Conservation (phyloP, 805 yeast species). For the Metschnikowia vanudenii region DNA sequence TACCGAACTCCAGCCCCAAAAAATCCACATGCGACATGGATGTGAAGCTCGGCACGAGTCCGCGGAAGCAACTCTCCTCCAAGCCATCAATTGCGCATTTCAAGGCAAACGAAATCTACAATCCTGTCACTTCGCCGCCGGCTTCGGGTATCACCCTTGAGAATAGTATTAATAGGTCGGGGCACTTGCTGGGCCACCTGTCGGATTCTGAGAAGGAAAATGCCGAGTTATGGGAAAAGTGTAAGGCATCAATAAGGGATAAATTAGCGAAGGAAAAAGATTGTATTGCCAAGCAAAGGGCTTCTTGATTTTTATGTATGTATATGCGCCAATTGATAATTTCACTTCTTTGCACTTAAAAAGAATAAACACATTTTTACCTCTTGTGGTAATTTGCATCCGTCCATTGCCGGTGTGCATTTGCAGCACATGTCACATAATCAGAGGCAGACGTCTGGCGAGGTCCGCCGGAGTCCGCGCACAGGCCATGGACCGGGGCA, state of each 20-base stretch:
- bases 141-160: neutral
- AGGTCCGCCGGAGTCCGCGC: neutral
- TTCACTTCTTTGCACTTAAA: neutral
- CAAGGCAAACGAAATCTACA: constrained; percentile 25
- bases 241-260: constrained; percentile 27
- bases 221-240: constrained; percentile 28
- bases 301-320: too few relatives aligned
- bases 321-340: neutral
- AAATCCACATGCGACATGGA: neutral
- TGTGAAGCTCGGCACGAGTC: constrained; percentile 1
- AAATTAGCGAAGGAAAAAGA: constrained; percentile 23
- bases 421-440: too few relatives aligned
- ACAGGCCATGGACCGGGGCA: neutral
- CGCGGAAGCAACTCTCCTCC: constrained; percentile 6
- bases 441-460: neutral
- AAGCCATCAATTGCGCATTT: constrained; percentile 28
- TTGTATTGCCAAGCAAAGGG: constrained; percentile 1
- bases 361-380: neutral
- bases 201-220: constrained; percentile 6
- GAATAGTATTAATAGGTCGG: neutral
- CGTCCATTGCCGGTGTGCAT: too few relatives aligned
- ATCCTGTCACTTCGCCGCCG: constrained; percentile 24
- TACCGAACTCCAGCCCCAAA: neutral
- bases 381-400: neutral
- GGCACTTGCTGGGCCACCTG: constrained; percentile 7